A percentile compares a stretch with the other conserved stretches of the same genome.
Conservation (phyloP, 2,329 filamentous ascomycete genomes). For the Alternaria tenuissima region DNA sequence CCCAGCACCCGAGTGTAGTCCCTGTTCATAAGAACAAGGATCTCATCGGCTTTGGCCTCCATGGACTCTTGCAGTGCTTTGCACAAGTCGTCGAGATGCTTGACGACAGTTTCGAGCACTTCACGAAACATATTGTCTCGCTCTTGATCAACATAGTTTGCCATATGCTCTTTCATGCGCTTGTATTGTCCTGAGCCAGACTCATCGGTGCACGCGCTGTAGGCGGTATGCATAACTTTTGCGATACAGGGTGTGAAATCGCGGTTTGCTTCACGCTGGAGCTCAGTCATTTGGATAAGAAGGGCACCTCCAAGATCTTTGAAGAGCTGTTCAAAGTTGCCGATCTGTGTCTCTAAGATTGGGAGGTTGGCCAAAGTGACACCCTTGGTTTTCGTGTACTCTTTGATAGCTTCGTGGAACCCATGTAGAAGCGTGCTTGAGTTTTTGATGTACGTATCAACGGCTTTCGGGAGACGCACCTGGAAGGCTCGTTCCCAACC, state of each 20-base stretch:
- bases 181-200: conserved; percentile 56
- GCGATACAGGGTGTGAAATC: conserved; percentile 61
- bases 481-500: conserved; percentile 58
- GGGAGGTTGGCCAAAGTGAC: conserved; percentile 51
- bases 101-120: conserved; percentile 54
- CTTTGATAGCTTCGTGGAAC: conserved; percentile 56
- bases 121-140: conserved; percentile 61
- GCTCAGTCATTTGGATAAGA: conserved; percentile 51
- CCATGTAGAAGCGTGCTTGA: conserved; percentile 44
- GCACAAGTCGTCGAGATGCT: conserved; percentile 54
- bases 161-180: conserved; percentile 64
- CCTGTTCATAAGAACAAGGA: conserved; percentile 46
- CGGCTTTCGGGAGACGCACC: conserved; percentile 52
- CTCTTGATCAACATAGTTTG: conserved; percentile 51
- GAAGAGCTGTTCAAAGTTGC: conserved; percentile 54
- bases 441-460: conserved; percentile 48
- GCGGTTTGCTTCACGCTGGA: conserved; percentile 63
- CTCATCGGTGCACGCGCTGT: conserved; percentile 57
- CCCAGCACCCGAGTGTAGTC: conserved; percentile 52
- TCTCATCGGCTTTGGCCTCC: conserved; percentile 56
- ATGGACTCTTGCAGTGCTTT: conserved; percentile 55
- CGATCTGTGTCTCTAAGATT: conserved; percentile 54
- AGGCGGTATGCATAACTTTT: conserved; percentile 57
- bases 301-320: conserved; percentile 47
- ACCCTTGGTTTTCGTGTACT: conserved; percentile 51